Evolutionary conservation across 805 yeast species (phyloP).

Genomic region (Wickerhamomyces hampshirensis): DNA sequence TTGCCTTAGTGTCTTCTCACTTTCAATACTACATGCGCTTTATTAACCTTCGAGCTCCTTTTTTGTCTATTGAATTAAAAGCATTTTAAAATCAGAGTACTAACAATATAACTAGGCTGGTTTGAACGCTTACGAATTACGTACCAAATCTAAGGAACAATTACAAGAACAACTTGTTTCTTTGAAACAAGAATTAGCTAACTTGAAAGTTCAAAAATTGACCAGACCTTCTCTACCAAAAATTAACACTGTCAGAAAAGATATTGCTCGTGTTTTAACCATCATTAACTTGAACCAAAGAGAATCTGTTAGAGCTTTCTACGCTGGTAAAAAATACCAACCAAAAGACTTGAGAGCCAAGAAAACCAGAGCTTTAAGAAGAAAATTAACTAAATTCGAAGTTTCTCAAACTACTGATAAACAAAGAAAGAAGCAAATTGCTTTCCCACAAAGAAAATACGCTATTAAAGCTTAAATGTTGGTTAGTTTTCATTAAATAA

Average conservation of each 20-base stretch:
- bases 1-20: too few species aligned
- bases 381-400: constrained; percentile 88
- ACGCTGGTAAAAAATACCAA: constrained; percentile 90
- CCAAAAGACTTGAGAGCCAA: constrained; percentile 99
- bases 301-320: constrained; percentile 89
- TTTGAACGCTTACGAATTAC: constrained; percentile 92
- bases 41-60: too few species aligned
- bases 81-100: constrained; percentile 11
- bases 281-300: constrained; percentile 96
- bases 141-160: constrained; percentile 95
- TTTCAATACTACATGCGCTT: too few species aligned
- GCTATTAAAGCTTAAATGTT: constrained; percentile 90
- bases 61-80: too few species aligned
- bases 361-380: constrained; percentile 99
- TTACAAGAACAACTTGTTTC: constrained; percentile 91
- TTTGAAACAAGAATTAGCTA: constrained; percentile 94
- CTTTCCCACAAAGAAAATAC: constrained; percentile 98
- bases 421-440: constrained; percentile 86
- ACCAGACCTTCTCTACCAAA: constrained; percentile 91
- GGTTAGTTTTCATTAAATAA: constrained; percentile 8
- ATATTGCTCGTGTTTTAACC: constrained; percentile 97
- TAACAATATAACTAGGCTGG: constrained; percentile 56
- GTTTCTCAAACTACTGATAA: constrained; percentile 76
- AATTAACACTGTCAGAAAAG: constrained; percentile 95
- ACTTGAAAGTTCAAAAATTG: constrained; percentile 93